Evolutionary conservation across 2,329 filamentous ascomycete species (phyloP).

Genomic region (Penicillium corylophilum): DNA sequence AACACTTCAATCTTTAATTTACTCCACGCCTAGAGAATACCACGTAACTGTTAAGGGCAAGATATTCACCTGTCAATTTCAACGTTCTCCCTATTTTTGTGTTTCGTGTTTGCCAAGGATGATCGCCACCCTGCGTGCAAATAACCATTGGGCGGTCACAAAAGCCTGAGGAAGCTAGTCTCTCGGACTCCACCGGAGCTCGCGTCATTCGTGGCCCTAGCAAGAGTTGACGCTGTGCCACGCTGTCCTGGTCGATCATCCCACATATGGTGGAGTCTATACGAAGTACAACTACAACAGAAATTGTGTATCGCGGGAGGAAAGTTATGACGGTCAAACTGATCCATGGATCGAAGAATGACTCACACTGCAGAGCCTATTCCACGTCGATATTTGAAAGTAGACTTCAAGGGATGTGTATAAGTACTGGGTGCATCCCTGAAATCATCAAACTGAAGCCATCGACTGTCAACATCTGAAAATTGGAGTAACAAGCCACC

Average conservation of each 20-base stretch:
- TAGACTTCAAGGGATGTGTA: neutral
- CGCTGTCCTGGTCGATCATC: neutral
- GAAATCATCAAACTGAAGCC: neutral
- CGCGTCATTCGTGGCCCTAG: neutral
- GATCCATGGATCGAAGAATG: neutral
- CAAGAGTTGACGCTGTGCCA: neutral
- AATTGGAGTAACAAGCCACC: slow-evolving; percentile 5
- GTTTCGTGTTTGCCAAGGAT: neutral
- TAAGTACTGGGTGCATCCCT: neutral
- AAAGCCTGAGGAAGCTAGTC: neutral
- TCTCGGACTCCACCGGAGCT: neutral
- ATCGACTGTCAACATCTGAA: too few relatives aligned
- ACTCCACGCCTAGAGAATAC: neutral
- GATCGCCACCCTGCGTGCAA: neutral
- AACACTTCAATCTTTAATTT: neutral
- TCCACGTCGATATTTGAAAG: neutral
- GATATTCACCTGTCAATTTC: neutral
- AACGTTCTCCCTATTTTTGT: neutral
- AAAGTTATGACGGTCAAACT: neutral
- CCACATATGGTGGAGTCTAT: neutral
- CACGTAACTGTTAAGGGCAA: neutral
- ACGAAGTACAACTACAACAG: neutral
- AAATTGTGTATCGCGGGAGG: neutral
- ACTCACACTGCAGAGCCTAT: neutral
- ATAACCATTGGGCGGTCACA: neutral